A percentile compares a stretch with the other conserved stretches of the same genome.
Conservation (phyloP, 805 yeast genomes). For the Metschnikowia picachoensis region DNA sequence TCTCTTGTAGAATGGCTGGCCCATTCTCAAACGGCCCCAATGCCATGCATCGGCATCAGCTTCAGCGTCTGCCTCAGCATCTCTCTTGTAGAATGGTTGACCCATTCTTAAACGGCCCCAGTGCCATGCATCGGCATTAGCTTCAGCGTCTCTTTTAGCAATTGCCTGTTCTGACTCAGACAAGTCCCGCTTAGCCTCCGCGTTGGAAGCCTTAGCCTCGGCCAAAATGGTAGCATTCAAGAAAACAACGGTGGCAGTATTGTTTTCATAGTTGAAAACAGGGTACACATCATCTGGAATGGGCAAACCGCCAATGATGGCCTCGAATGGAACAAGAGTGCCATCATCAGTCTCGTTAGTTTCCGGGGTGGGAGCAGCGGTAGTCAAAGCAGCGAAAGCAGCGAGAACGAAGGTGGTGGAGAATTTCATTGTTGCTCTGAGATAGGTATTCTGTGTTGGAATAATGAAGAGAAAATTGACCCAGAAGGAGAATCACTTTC, state of each 20-base stretch:
- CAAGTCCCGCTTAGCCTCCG: slow-evolving; percentile 6
- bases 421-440: slow-evolving; percentile 12
- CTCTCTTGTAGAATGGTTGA: slow-evolving; percentile 14
- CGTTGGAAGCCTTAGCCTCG: slow-evolving; percentile 10
- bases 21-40: slow-evolving; percentile 13
- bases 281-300: slow-evolving; percentile 14
- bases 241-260: slow-evolving; percentile 11
- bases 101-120: slow-evolving; percentile 14
- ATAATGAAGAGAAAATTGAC: not conserved
- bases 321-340: slow-evolving; percentile 13
- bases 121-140: slow-evolving; percentile 12
- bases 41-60: slow-evolving; percentile 9
- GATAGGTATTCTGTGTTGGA: not conserved
- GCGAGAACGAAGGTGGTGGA: slow-evolving; percentile 13
- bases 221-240: slow-evolving; percentile 18
- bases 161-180: slow-evolving; percentile 7
- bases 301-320: slow-evolving; percentile 12
- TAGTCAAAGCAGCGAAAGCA: slow-evolving; percentile 11
- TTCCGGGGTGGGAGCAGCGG: slow-evolving; percentile 14
- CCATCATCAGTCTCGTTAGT: slow-evolving; percentile 1
- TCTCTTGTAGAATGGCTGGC: slow-evolving; percentile 14
- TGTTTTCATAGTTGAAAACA: slow-evolving; percentile 10
- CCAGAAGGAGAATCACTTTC: not conserved
- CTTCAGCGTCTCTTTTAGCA: slow-evolving; percentile 17
- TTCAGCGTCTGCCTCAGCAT: slow-evolving; percentile 10